Conservation (phyloP, 164 flowering plant genomes). For the Echeveria elegans region DNA sequence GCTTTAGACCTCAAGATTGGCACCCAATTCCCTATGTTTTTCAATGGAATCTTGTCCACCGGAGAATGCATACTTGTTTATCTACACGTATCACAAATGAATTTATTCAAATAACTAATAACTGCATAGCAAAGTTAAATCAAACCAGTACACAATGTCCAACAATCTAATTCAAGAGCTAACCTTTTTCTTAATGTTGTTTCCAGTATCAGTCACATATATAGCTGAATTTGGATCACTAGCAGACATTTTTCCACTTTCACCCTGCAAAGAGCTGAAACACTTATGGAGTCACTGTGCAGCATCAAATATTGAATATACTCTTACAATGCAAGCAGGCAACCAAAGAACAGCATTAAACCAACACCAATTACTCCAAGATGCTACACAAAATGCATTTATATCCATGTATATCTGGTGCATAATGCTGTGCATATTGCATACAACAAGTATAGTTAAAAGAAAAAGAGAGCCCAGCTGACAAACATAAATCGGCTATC, state of each 20-base stretch:
- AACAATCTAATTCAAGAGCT: neutral
- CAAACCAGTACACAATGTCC: neutral
- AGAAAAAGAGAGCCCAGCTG: too few relatives aligned
- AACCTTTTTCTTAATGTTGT: slow-evolving; percentile 82
- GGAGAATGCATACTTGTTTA: slow-evolving; percentile 80
- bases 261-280: slow-evolving; percentile 52
- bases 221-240: slow-evolving; percentile 96
- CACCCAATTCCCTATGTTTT: slow-evolving; percentile 73
- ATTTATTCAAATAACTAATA: neutral
- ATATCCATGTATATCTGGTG: too few relatives aligned
- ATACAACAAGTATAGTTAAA: too few relatives aligned
- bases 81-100: slow-evolving; percentile 27
- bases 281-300: neutral
- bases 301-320: neutral
- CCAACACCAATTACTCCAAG: too few relatives aligned
- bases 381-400: too few relatives aligned
- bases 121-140: neutral
- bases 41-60: slow-evolving; percentile 91
- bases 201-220: slow-evolving; percentile 85
- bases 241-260: slow-evolving; percentile 96
- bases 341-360: too few relatives aligned
- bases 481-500: too few relatives aligned
- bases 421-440: too few relatives aligned
- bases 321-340: too few relatives aligned
- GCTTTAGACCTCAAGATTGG: slow-evolving; percentile 75